Percentiles rank a stretch among this genome's conserved stretches.
These are phyloP conservation scores for Fusarium duplospermum DNA, from an alignment of 2,329 filamentous ascomycete genomes.

Conservation along the genomic window DNA sequence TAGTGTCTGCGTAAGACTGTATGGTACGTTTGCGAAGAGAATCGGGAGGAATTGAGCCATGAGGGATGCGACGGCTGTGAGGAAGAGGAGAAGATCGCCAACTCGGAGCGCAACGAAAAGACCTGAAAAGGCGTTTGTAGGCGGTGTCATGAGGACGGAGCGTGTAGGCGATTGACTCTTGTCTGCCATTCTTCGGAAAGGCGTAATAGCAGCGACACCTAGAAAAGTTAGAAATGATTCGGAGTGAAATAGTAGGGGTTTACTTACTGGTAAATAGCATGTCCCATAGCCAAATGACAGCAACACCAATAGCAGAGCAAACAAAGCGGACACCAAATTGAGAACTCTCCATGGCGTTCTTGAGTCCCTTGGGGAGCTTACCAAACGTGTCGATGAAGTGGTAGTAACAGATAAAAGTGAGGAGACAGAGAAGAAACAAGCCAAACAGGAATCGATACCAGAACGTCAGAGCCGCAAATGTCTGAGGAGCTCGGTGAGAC, in stretches of 20 bases:
- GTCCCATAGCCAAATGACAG: conserved; percentile 55
- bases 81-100: conserved; percentile 54
- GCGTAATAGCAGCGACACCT: conserved; percentile 56
- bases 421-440: conserved; percentile 48
- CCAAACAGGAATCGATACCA: conserved; percentile 50
- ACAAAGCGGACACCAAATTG: conserved; percentile 58
- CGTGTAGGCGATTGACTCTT: conserved; percentile 47
- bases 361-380: conserved; percentile 43
- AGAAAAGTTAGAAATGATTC: neutral
- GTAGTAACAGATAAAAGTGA: conserved; percentile 56
- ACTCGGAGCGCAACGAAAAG: conserved; percentile 42
- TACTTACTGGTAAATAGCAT: conserved; percentile 54
- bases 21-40: conserved; percentile 60
- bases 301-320: conserved; percentile 55
- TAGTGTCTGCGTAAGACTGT: conserved; percentile 54
- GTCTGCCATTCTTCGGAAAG: conserved; percentile 54
- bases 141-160: conserved; percentile 55
- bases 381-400: conserved; percentile 41
- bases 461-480: conserved; percentile 51
- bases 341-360: conserved; percentile 52
- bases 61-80: conserved; percentile 55
- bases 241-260: fast-evolving
- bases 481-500: conserved; percentile 33
- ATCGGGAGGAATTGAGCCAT: conserved; percentile 61
- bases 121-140: conserved; percentile 59